Base-by-base conservation (phyloP, 495 filamentous ascomycete species). In the Aspergillus haitiensis region DNA sequence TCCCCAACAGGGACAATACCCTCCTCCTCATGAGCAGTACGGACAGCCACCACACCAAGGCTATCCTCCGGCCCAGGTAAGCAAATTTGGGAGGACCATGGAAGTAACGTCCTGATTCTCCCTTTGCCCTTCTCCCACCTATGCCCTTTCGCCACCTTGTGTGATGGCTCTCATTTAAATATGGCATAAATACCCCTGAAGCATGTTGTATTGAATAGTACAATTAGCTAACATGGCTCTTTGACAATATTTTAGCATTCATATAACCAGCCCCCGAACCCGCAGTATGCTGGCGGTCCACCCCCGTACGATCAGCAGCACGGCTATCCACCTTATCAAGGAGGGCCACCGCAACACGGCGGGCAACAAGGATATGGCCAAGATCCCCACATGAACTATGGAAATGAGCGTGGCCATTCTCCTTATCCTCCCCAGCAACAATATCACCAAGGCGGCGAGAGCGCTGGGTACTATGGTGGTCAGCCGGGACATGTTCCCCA, bases 401-500 rank as follows among this genome's bases (percentile, higher is more conserved):
- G 62, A 1, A 56, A 69, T 18, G 67, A 69, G 16, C 65, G 64
- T 15, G 64, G 65, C 40, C 68, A 76, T 48, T 70, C 70, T 37
- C 64, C 68, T 21, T 74, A 74, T 49, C 71, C 69, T 32, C 71
- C 67, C 5, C 68, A 70, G 49, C 69, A 56, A n/a, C 65, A 57
- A 40, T 62, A 61, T 36, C 58, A 64, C 11, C 70, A 71, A 36
- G 66, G 66, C 5, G 56, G 56, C 39, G 67, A 58, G 52, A 74
- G 44, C 39, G 60, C 69, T 33, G 63, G 61, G 5, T 71, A 70
- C 44, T 71, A 71, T 42, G 56, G 58, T 15, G 39, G 49, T 18
- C 56, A 60, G 13, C 61, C 35, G 10, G 62, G 53, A 34, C 47
- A 64, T n/a, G 10, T 45, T 39, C 58, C 58, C 11, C 65, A 68